Evolutionary conservation across 2,329 filamentous ascomycete genomes (phyloP).

Genomic region (Xylariaceae sp.): DNA sequence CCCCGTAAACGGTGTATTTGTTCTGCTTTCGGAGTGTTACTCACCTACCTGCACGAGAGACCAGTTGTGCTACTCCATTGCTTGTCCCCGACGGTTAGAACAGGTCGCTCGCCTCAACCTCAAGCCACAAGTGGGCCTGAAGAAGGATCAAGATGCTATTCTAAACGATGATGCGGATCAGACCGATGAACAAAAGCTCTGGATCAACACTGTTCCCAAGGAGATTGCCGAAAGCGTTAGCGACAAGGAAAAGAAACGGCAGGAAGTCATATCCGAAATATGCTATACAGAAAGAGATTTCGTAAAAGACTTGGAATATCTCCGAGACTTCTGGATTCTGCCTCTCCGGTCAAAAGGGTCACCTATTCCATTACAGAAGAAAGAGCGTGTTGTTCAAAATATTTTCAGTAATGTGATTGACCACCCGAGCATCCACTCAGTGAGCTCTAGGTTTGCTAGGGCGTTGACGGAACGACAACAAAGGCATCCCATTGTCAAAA

Average conservation of each 20-base stretch:
- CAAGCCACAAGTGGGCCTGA: conserved; percentile 85
- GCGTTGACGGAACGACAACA: conserved; percentile 87
- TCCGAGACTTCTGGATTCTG: conserved; percentile 97
- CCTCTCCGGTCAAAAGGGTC: conserved; percentile 78
- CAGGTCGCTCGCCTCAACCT: conserved; percentile 92
- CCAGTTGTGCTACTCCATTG: conserved; percentile 95
- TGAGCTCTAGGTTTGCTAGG: conserved; percentile 85
- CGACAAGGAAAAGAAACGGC: conserved; percentile 92
- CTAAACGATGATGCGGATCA: conserved; percentile 73
- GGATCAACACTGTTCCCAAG: conserved; percentile 98
- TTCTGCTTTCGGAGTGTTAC: conserved; percentile 93
- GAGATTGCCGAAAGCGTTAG: conserved; percentile 86
- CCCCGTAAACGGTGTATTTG: conserved; percentile 90
- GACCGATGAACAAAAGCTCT: conserved; percentile 93
- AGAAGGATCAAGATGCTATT: conserved; percentile 54
- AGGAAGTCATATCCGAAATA: conserved; percentile 96
- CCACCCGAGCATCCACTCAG: conserved; percentile 71
- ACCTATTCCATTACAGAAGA: conserved; percentile 80
- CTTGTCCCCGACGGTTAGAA: conserved; percentile 86
- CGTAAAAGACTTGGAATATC: conserved; percentile 96
- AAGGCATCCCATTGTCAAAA: conserved; percentile 80
- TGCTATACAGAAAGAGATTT: conserved; percentile 99
- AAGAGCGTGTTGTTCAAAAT: conserved; percentile 85
- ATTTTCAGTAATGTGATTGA: conserved; percentile 97
- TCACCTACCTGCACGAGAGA: conserved; percentile 95